These are phyloP conservation scores for Annona squamosa DNA, from an alignment of 164 flowering plant genomes.

Conservation along the genomic window DNA sequence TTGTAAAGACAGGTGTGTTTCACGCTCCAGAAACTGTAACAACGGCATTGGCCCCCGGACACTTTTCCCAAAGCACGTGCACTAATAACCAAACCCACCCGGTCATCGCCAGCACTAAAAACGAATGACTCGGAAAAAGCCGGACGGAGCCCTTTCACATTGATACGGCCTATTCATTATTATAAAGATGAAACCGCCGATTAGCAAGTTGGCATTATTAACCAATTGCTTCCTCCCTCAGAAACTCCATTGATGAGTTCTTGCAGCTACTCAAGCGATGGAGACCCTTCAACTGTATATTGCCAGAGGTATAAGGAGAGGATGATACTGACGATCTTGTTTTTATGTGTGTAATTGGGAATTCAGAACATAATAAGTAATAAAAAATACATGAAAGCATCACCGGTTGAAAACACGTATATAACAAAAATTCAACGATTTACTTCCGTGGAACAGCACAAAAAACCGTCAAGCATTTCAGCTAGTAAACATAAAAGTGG, in stretches of 20 bases:
- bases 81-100: not conserved
- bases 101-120: not conserved
- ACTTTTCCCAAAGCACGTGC: not conserved
- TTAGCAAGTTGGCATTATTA: not conserved
- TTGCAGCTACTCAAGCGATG: not conserved
- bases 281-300: not conserved
- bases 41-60: not conserved
- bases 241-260: slow-evolving; percentile 1
- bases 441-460: no score
- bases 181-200: not conserved
- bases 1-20: not conserved
- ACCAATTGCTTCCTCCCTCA: not conserved
- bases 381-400: no score
- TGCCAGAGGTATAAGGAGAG: not conserved
- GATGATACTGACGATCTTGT: not conserved
- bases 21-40: not conserved
- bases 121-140: not conserved
- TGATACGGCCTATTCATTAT: not conserved
- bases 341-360: no score
- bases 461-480: no score
- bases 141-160: not conserved
- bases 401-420: no score
- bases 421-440: no score
- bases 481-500: no score
- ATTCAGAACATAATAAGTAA: no score